phyloP scores from a whole-genome alignment of 495 filamentous ascomycete genomes.

The Ascodesmis nigricans region DNA sequence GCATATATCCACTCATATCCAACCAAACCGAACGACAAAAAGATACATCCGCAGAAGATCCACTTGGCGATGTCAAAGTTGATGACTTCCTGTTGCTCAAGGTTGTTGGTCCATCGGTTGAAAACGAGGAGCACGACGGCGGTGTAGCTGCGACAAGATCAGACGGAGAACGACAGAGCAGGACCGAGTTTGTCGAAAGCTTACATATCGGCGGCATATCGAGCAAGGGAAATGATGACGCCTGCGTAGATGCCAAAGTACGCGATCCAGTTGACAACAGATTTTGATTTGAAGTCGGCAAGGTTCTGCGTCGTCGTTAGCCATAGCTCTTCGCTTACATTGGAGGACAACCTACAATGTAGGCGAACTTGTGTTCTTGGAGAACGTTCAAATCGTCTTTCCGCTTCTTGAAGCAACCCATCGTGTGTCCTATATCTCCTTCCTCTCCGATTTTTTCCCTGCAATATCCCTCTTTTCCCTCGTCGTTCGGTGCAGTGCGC shows the following conservation, averaged over 20 bases:
- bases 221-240: slow-evolving; percentile 52
- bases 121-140: slow-evolving; percentile 77
- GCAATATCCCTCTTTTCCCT: too few species aligned
- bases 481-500: too few species aligned
- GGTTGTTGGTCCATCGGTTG: slow-evolving; percentile 31
- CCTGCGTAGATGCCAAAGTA: slow-evolving; percentile 70
- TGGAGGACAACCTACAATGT: slow-evolving; percentile 42
- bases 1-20: slow-evolving; percentile 57
- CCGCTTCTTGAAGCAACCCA: slow-evolving; percentile 3
- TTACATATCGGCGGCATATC: slow-evolving; percentile 62
- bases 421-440: too few species aligned
- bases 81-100: slow-evolving; percentile 42
- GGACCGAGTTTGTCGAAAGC: too few species aligned
- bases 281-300: slow-evolving; percentile 63
- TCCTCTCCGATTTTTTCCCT: too few species aligned
- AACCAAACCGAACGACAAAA: slow-evolving; percentile 60
- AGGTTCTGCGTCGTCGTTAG: slow-evolving; percentile 40
- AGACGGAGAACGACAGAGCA: not conserved
- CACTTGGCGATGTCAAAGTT: slow-evolving; percentile 52
- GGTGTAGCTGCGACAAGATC: slow-evolving; percentile 34
- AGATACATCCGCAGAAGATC: slow-evolving; percentile 79
- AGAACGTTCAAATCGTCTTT: slow-evolving; percentile 22
- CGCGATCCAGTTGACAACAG: slow-evolving; percentile 52
- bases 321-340: slow-evolving; percentile 4
- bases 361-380: slow-evolving; percentile 83